A percentile compares a stretch with the other conserved stretches of the same genome.
phyloP scores from a whole-genome alignment of 345 rosid genomes.

The Populus euphratica region DNA sequence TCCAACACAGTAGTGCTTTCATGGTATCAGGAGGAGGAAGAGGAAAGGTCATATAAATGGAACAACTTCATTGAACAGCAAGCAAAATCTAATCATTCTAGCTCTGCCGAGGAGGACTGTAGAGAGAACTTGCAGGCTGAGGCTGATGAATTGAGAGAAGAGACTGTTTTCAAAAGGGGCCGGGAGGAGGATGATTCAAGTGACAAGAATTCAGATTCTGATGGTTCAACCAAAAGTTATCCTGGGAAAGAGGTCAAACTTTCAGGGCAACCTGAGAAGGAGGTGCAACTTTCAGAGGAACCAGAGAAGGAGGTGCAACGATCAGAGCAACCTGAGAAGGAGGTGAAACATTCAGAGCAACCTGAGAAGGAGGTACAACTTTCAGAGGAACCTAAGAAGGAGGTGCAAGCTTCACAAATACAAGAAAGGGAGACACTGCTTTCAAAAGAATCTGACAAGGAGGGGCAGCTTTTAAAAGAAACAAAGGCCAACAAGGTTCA shows the following conservation, averaged over 20 bases:
- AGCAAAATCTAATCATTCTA: conserved; percentile 19
- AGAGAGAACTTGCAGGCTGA: conserved; percentile 23
- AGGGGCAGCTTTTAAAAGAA: conserved; percentile 35
- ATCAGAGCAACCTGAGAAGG: conserved; percentile 4
- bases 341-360: background rate
- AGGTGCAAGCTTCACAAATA: conserved; percentile 8
- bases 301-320: conserved; percentile 1
- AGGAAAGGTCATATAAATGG: conserved; percentile 76
- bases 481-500: conserved; percentile 36
- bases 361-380: conserved; percentile 13
- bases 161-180: conserved; percentile 16
- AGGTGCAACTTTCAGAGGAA: conserved; percentile 5
- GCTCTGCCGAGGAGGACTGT: conserved; percentile 27
- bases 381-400: conserved; percentile 4
- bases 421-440: conserved; percentile 3
- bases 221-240: conserved; percentile 27
- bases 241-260: conserved; percentile 1
- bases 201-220: conserved; percentile 27
- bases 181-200: conserved; percentile 27
- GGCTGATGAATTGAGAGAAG: conserved; percentile 10
- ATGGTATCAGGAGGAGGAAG: conserved; percentile 78
- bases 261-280: conserved; percentile 1
- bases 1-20: conserved; percentile 19
- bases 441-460: conserved; percentile 24
- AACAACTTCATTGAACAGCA: conserved; percentile 59